Evolutionary conservation across 345 rosid genomes (phyloP).

Genomic region (Lenwebbia sp.): DNA sequence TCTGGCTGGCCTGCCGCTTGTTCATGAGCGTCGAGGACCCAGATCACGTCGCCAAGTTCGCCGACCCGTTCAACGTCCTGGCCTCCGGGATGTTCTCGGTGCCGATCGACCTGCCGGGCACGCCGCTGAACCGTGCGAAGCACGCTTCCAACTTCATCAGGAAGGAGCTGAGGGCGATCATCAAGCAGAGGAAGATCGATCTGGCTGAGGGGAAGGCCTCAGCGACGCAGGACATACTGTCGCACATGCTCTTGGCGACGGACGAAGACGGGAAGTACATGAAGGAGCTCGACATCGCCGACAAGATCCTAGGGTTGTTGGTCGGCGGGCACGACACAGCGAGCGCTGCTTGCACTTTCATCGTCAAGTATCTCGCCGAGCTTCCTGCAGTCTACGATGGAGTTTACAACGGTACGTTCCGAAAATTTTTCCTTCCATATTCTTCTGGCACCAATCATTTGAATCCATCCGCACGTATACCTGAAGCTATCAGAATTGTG

Average conservation of each 20-base stretch:
- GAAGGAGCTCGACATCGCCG: slow-evolving; percentile 11
- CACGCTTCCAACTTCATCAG: slow-evolving; percentile 10
- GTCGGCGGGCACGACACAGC: slow-evolving; percentile 12
- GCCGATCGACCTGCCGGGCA: slow-evolving; percentile 13
- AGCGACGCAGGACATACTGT: slow-evolving; percentile 6
- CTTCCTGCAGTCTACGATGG: slow-evolving; percentile 6
- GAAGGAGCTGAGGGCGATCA: slow-evolving; percentile 4
- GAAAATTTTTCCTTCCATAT: background rate
- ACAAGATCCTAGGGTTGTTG: slow-evolving; percentile 9
- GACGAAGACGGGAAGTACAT: slow-evolving; percentile 13
- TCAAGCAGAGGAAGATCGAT: slow-evolving; percentile 12
- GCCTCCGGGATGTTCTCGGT: slow-evolving; percentile 8
- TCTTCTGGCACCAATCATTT: background rate
- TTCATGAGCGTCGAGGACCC: slow-evolving; percentile 8
- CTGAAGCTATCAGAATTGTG: background rate
- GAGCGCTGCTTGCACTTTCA: slow-evolving; percentile 11
- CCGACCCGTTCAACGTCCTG: slow-evolving; percentile 5
- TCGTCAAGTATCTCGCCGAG: slow-evolving; percentile 12
- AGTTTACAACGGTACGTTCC: slow-evolving; percentile 4
- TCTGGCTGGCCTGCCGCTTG: slow-evolving; percentile 11
- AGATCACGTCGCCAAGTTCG: slow-evolving; percentile 5
- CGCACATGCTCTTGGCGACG: slow-evolving; percentile 9
- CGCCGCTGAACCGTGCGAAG: background rate
- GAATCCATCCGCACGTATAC: background rate
- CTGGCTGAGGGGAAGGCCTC: slow-evolving; percentile 6